Base-by-base conservation (phyloP, 345 rosid species). In the Eucalyptus sp. region DNA sequence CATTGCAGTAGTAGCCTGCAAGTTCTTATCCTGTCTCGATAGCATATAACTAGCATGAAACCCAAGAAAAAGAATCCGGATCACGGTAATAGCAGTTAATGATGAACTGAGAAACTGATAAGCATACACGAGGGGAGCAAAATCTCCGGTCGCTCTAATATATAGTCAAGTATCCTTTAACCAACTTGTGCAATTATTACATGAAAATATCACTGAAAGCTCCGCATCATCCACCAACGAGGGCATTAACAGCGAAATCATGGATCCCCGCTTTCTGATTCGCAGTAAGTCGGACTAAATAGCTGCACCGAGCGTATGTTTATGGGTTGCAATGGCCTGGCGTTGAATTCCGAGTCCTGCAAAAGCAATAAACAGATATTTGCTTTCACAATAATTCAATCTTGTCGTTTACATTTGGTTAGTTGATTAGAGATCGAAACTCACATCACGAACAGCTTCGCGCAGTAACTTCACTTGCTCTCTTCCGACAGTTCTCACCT, bases 391-490 rank as follows among this genome's bases (percentile, higher is more conserved):
- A 44, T 50, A 4, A 27, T 17, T 46, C 33, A 3, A 52, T 41
- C 12, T 20, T 20, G 86, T 56, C 11, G 56, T 25, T 31, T 20
- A 18, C 17, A 31, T 13, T 20, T 10, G 17, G 10, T 12, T 54
- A 51, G 15, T 60, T 46, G 17, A 22, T 27, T 81, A 81, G 12
- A 87, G 50, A 58, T 24, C 6, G 60, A 86, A 29, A 94, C 96
- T 95, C 44, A 97, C 98, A 89, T 96, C 99, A 50, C 94, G 97
- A 27, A 95, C 97, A 27, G 98, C 96, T 20, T 94, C 94, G 1
- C 97, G 97, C 60, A 97, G 97, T 54, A 93, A 60, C 44, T 37
- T 91, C 81, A 93, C 89, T 93, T 97, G 99, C 60, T 95, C 92
- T 58, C 90, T 93, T 3, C 91, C 58, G 7, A 93, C 98, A 18